Base-by-base conservation (phyloP, 2,329 filamentous ascomycete species). In the Domatiomyces globalis region DNA sequence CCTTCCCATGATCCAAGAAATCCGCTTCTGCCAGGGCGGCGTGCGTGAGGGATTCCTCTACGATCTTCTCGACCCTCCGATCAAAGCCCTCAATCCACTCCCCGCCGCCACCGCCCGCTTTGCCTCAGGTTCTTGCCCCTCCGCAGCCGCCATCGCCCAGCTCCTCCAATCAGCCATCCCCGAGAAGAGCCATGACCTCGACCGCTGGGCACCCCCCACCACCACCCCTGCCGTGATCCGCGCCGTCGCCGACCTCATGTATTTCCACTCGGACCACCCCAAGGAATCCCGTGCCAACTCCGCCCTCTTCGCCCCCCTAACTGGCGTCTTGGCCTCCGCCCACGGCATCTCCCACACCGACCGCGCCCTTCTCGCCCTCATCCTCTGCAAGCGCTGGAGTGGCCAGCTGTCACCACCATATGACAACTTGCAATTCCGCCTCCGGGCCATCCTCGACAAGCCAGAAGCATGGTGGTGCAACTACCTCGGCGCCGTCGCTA, bases 11-110 rank as follows among this genome's bases (percentile, higher is more conserved):
- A 83, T 94, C 58, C 78, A 79, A 44, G 75, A 78, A 20, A 85
- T 89, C 2, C 83, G 83, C 0, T 95, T 95, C 67, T 94, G 87
- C 63, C 83, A 87, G 60, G 87, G 89, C 18, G 89, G 88, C 6
- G 89, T 95, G 55, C 75, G 88, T 43, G 88, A 95, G 67, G 89
- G 89, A 0, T 81, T 81, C 44, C 70, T 95, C 42, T 87, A 87
- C 68, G 54, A 59, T 43, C 58, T 59, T 2, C 74, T 95, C 9
- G 73, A 79, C 0, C 58, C 66, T 0, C 64, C 73, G 0, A 66
- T 84, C 15, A 78, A 84, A 50, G 76, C 80, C 48, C 74, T 78
- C 57, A 74, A 83, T 59, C 87, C 88, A 0, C 69, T 94, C 0
- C 67, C 79, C 9, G 76, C 79, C 0, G 80, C 79, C 1, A 85